Evolutionary conservation across 2,329 filamentous ascomycete species (phyloP).

Genomic region (Elsinoe batatas): DNA sequence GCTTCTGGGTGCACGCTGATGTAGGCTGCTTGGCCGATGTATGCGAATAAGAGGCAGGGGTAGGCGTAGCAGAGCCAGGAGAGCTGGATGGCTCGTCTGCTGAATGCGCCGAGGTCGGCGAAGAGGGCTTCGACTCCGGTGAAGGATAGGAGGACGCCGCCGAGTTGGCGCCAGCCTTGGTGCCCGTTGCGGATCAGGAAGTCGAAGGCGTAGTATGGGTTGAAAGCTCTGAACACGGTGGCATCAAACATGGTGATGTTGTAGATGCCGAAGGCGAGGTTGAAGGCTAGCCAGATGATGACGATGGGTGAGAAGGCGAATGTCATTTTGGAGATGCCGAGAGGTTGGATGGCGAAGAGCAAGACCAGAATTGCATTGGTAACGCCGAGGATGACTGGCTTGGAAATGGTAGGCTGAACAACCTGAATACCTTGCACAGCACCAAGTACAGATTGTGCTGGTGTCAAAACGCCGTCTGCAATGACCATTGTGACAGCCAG

Average conservation of each 20-base stretch:
- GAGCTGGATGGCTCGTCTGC: conserved; percentile 56
- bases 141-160: conserved; percentile 61
- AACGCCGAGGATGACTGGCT: conserved; percentile 50
- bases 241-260: conserved; percentile 40
- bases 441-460: conserved; percentile 60
- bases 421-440: conserved; percentile 56
- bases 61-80: conserved; percentile 54
- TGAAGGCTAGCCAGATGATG: conserved; percentile 57
- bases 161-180: conserved; percentile 54
- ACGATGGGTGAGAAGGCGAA: conserved; percentile 56
- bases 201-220: conserved; percentile 47
- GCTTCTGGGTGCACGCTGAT: conserved; percentile 52
- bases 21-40: conserved; percentile 65
- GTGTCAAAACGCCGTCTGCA: conserved; percentile 56
- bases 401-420: conserved; percentile 46
- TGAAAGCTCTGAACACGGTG: conserved; percentile 44
- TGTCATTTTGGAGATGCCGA: conserved; percentile 53
- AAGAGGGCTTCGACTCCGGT: conserved; percentile 73
- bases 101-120: conserved; percentile 68
- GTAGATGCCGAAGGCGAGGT: conserved; percentile 54
- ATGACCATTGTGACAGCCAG: conserved; percentile 60
- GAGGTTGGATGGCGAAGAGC: conserved; percentile 54
- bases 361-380: conserved; percentile 55
- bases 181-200: conserved; percentile 52
- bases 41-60: conserved; percentile 57